Base-by-base conservation (phyloP, 2,329 filamentous ascomycete species). In the Westerdykella sp. region DNA sequence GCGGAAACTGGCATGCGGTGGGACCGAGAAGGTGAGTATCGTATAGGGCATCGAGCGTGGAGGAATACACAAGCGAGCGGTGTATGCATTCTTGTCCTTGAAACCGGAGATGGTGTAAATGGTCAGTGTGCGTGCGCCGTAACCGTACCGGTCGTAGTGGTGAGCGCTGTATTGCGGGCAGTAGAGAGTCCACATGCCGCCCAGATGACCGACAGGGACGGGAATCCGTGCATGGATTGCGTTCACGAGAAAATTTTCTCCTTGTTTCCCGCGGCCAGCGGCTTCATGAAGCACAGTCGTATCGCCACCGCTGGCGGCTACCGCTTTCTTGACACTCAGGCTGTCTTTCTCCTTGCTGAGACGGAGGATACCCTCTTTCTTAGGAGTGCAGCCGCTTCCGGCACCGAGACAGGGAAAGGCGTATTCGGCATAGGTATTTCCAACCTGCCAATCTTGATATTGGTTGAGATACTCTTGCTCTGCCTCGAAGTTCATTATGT, bases 1-100 rank as follows among this genome's bases (percentile, higher is more conserved):
- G 9, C 59, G 53, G 31, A 62, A 62, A 1, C 48, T 50, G 0
- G 62, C 62, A 37, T 65, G 59, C 6, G 60, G 57, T 30, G 60
- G 60, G 1, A 42, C 47, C 1, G 41, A 7, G 28, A 64, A 63
- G 1, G 46, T 13, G 2, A 39, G 41, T 1, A 58, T 48, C 1
- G 43, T 36, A 40, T 45, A 64, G 3, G 50, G 32, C 52, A 58
- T 54, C 4, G 50, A 45, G n/a, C 61, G 58, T 2, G 62, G 61
- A 0, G 59, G 59, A 18, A 63, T 46, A 18, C 31, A 48, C 6
- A 65, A 43, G 2, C 54, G 53, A 4, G 59, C 62, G 1, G 54
- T 62, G 38, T 50, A 63, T 2, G 38, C 22, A 10, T 46, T 39
- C 0, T 40, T n/a, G 10, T 42, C 30, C 10, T 39, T 47, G 31